Conservation (phyloP, 2,329 filamentous ascomycete species). For the Aspergillus fischeri region DNA sequence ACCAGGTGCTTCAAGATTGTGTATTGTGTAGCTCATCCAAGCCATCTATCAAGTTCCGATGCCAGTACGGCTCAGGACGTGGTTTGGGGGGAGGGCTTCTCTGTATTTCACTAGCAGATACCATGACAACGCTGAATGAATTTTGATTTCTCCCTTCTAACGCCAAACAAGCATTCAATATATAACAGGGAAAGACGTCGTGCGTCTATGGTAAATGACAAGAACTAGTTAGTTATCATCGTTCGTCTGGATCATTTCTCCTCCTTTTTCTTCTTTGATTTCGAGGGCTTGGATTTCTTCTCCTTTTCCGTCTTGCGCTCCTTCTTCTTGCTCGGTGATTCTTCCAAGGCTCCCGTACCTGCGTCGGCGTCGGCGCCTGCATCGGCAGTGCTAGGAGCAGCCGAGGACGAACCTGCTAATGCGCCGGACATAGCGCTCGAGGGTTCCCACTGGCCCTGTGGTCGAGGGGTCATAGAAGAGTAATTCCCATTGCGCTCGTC, state of each 20-base stretch:
- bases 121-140: not conserved
- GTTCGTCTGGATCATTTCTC: conserved; percentile 7
- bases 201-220: conserved; percentile 4
- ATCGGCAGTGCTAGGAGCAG: conserved; percentile 11
- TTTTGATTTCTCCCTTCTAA: conserved; percentile 20
- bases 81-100: not conserved
- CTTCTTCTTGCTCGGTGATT: conserved; percentile 15
- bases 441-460: not conserved
- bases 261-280: conserved; percentile 21
- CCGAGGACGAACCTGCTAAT: conserved; percentile 14
- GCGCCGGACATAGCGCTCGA: conserved; percentile 19
- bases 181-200: conserved; percentile 10
- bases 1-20: not conserved
- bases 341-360: conserved; percentile 11
- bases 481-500: conserved; percentile 45
- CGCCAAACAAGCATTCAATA: conserved; percentile 17
- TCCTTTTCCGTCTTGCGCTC: conserved; percentile 16
- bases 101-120: not conserved
- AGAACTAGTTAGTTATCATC: not conserved
- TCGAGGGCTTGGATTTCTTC: conserved; percentile 20
- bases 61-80: not conserved
- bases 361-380: conserved; percentile 2
- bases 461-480: conserved; percentile 28
- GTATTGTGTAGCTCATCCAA: not conserved
- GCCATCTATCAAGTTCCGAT: not conserved